Base-by-base conservation (phyloP, 2,329 filamentous ascomycete genomes). In the Oidium heveae region DNA sequence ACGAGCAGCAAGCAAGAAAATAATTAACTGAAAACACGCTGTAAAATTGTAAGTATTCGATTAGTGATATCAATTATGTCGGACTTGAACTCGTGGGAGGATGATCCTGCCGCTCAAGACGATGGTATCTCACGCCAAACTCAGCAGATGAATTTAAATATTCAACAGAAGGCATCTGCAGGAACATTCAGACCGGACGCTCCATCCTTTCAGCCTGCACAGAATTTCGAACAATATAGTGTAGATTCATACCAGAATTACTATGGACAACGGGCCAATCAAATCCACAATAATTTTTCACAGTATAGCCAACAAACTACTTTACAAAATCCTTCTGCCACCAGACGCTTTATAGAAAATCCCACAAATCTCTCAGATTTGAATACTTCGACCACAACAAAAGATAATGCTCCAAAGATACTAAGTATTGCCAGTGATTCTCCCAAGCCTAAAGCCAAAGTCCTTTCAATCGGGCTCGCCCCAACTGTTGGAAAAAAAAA, bases 41-140 rank as follows among this genome's bases (percentile, higher is more conserved):
- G 28, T 8, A 32, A 32, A 32, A 32, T 32, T 32, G 28, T 32
- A 32, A 32, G 28, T 32, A 32, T 32, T 8, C 9, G 28, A 32
- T 4, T 5, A 32, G 28, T 32, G 28, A 32, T 32, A 44, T 10
- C 7, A 60, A 62, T 47, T 65, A 94, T 94, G 87, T 83, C 88
- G 63, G 80, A 88, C 68, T 84, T 86, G 64, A 87, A 94, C 68
- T 94, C 87, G 58, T 96, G 91, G 85, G 88, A 96, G 71, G 86
- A 94, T 65, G 85, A 88, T 64, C 80, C 81, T 64, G 74, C 81
- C 55, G 80, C 78, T 59, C 82, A 86, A 72, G 82, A 88, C 63
- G 82, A 76, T 60, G 69, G 85, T 63, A 78, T 94, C 68, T 77
- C 84, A 58, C 79, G 80, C 63, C 84, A 88, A 72, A 71, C 84